Conservation (phyloP, 139 green algal genomes). For the Diplosphaera chodatii region DNA sequence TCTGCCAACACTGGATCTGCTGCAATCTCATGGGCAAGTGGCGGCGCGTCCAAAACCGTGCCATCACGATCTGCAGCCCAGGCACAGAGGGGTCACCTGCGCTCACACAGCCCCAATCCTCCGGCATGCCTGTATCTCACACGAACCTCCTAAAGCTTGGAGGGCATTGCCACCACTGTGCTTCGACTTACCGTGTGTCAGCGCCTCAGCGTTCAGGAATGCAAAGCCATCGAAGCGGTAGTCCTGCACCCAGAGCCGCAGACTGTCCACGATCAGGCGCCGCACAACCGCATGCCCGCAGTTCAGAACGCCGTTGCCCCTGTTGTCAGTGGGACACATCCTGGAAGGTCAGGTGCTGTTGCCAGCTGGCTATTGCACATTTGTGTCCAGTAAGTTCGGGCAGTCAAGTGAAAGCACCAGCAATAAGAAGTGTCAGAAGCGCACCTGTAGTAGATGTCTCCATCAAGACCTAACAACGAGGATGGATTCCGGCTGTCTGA, state of each 20-base stretch:
- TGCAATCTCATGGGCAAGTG: slow-evolving; percentile 61
- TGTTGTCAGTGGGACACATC: too few species aligned
- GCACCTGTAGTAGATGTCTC: slow-evolving; percentile 54
- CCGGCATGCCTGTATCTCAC: too few species aligned
- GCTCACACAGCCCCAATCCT: too few species aligned
- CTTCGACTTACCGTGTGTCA: slow-evolving; percentile 40
- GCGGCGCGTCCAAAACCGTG: slow-evolving; percentile 57
- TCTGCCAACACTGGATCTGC: slow-evolving; percentile 32
- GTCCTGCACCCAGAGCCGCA: slow-evolving; percentile 60
- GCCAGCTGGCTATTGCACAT: not conserved
- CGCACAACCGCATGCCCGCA: slow-evolving; percentile 58
- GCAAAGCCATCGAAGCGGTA: slow-evolving; percentile 75
- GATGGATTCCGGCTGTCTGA: slow-evolving; percentile 35
- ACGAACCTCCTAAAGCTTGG: too few species aligned
- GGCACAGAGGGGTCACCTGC: not conserved
- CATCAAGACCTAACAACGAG: slow-evolving; percentile 56
- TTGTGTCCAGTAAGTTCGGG: too few species aligned
- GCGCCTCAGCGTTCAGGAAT: slow-evolving; percentile 76
- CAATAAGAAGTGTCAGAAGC: not conserved
- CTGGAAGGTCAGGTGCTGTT: too few species aligned
- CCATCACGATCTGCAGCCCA: slow-evolving; percentile 35
- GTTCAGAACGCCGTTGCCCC: slow-evolving; percentile 50
- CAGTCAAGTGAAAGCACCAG: too few species aligned
- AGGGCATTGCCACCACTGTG: too few species aligned
- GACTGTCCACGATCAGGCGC: slow-evolving; percentile 40